phyloP scores from a whole-genome alignment of 371 early-diverging fungal species.

The Mucor piriformis region DNA sequence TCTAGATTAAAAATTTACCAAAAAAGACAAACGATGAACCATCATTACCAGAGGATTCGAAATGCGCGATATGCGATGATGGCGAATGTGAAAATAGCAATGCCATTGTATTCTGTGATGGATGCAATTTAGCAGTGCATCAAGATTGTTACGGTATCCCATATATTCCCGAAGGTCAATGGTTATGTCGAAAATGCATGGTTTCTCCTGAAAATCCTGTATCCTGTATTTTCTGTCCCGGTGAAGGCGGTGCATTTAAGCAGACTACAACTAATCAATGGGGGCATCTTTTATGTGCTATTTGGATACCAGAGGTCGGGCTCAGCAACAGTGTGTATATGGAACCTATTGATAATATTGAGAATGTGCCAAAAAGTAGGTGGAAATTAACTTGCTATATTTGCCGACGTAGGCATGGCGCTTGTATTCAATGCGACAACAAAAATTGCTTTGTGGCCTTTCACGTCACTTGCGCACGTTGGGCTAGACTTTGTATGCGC shows the following conservation, averaged over 20 bases:
- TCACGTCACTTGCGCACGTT: slow-evolving; percentile 94
- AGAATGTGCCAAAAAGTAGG: slow-evolving; percentile 85
- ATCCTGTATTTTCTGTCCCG: slow-evolving; percentile 92
- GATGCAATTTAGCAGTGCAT: slow-evolving; percentile 98
- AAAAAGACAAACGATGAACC: slow-evolving; percentile 40
- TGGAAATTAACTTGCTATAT: slow-evolving; percentile 90
- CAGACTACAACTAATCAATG: slow-evolving; percentile 90
- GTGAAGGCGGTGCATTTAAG: slow-evolving; percentile 96
- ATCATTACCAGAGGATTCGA: slow-evolving; percentile 73
- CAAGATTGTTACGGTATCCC: slow-evolving; percentile 99
- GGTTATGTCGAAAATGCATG: slow-evolving; percentile 98
- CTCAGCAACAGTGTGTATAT: slow-evolving; percentile 91
- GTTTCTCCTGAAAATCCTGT: slow-evolving; percentile 90
- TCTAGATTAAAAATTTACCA: slow-evolving; percentile 45
- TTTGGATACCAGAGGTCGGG: slow-evolving; percentile 95
- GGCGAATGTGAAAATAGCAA: slow-evolving; percentile 97
- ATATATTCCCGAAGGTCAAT: slow-evolving; percentile 98
- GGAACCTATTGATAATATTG: slow-evolving; percentile 96
- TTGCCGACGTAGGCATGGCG: slow-evolving; percentile 85
- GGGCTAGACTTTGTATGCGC: slow-evolving; percentile 86
- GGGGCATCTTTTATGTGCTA: slow-evolving; percentile 96
- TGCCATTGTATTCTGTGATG: slow-evolving; percentile 99
- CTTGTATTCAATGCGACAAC: slow-evolving; percentile 94
- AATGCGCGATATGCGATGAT: slow-evolving; percentile 95
- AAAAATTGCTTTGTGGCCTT: slow-evolving; percentile 89